These are phyloP conservation scores for Urochloa ruziziensis DNA, from an alignment of 176 grass and related monocot genomes.

Conservation along the genomic window DNA sequence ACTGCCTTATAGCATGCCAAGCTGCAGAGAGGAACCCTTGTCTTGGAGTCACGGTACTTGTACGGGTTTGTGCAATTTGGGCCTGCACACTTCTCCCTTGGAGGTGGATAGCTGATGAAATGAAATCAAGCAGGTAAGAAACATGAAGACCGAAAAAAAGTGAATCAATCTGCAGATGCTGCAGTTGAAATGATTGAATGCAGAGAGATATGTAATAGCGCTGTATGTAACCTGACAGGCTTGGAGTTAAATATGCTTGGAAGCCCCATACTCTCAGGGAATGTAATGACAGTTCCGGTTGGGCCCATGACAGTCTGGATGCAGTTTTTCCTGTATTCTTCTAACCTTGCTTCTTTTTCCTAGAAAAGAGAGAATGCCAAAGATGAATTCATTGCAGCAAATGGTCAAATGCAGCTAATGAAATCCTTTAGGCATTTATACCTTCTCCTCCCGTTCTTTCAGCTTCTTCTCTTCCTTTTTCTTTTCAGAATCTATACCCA, in stretches of 20 bases:
- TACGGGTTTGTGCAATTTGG: slow-evolving; percentile 81
- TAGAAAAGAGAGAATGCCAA: not conserved
- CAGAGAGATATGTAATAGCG: not conserved
- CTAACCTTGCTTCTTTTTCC: slow-evolving; percentile 46
- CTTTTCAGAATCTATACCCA: slow-evolving; percentile 73
- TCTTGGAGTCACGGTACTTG: slow-evolving; percentile 93
- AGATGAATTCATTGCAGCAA: slow-evolving; percentile 9
- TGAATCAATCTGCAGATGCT: not conserved
- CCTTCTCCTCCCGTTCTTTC: slow-evolving; percentile 59
- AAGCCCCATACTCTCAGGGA: slow-evolving; percentile 60
- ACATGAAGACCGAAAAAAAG: not conserved
- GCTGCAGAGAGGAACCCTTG: slow-evolving; percentile 86
- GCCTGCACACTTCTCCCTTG: slow-evolving; percentile 91
- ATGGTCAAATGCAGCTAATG: not conserved
- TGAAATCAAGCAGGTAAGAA: not conserved
- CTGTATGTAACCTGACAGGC: slow-evolving; percentile 43
- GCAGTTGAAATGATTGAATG: not conserved
- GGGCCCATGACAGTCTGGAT: slow-evolving; percentile 58
- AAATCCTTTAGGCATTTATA: slow-evolving; percentile 8
- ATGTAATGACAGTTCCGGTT: slow-evolving; percentile 59
- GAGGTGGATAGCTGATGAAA: slow-evolving; percentile 83
- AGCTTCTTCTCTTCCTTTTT: slow-evolving; percentile 73
- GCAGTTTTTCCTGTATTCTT: slow-evolving; percentile 54
- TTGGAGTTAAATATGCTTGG: slow-evolving; percentile 77
- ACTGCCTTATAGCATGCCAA: slow-evolving; percentile 87